phyloP scores from a whole-genome alignment of 1,139 yeast species.

The Pichia sp. region DNA sequence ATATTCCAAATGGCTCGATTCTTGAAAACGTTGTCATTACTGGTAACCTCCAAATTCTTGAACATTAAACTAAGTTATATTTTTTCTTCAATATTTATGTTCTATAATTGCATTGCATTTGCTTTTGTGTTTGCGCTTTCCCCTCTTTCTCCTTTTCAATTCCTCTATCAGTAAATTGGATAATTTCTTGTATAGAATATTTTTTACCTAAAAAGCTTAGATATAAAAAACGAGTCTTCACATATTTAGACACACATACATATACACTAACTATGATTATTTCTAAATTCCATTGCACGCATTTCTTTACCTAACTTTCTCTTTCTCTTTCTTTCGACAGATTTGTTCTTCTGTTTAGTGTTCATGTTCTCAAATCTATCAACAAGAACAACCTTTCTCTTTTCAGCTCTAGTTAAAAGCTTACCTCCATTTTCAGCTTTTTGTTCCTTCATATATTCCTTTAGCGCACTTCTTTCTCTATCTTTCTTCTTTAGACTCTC shows the following conservation, averaged over 20 bases:
- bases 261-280: background rate
- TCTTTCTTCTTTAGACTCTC: constrained; percentile 75
- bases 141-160: too few relatives aligned
- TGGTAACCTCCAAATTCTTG: constrained; percentile 91
- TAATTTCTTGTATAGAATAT: too few relatives aligned
- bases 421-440: constrained; percentile 33
- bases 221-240: too few relatives aligned
- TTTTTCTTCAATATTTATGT: background rate
- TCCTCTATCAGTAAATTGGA: too few relatives aligned
- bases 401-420: constrained; percentile 73
- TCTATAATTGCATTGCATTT: background rate
- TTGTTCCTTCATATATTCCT: constrained; percentile 41
- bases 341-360: constrained; percentile 75
- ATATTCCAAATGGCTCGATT: constrained; percentile 92
- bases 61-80: constrained; percentile 65
- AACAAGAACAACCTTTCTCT: constrained; percentile 76
- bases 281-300: constrained; percentile 59
- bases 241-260: too few relatives aligned
- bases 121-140: too few relatives aligned
- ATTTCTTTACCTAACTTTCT: constrained; percentile 89
- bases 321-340: constrained; percentile 90
- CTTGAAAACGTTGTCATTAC: constrained; percentile 96
- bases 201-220: too few relatives aligned
- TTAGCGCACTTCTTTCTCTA: constrained; percentile 58
- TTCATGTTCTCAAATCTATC: constrained; percentile 86